Base-by-base conservation (phyloP, 768 basidiomycete species). In the Psilocybe subaeruginosa region DNA sequence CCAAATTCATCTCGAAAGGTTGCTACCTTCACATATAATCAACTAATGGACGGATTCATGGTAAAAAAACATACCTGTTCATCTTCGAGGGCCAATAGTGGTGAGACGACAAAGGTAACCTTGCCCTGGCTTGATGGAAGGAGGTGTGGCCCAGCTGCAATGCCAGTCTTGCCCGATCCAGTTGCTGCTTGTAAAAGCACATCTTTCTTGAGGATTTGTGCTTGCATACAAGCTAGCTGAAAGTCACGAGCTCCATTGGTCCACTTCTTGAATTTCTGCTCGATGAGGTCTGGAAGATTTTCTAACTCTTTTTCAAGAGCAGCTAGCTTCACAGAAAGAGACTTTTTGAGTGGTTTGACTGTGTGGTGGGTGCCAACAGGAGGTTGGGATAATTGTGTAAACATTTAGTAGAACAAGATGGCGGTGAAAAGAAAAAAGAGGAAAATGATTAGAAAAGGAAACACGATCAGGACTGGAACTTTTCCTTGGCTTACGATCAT, bases 101-200 rank as follows among this genome's bases (percentile, higher is more conserved):
- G 79, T 11, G 76, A 78, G 0, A 80, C 69, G 63, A 80, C 66
- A 7, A 81, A 56, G 0, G 77, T 76, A 0, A 76, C 67, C 59
- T 69, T 73, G 0, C 71, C 73, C 31, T 31, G 62, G 9, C 9
- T 35, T 35, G 33, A 35, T 35, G 64, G 61, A 31, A 70, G 73
- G 0, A 70, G 53, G 57, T 79, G 73, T 1, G 78, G 79, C 0
- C 73, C 78, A 8, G 78, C 78, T 3, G 74, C 78, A 33, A 81
- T 66, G 0, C 68, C 70, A 0, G 80, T 80, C 63, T 81, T 80
- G 0, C 79, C 79, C 0, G 68, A 56, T 0, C 78, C 79, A 1
- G 74, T 77, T 7, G 72, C 73, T 0, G 78, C 78, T 67, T 81
- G 77, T 1, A 78, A 61, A 0, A 80, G 56, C 1, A 70, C 70